Conservation (phyloP, 176 grass and related monocot genomes). For the Ananas comosus region DNA sequence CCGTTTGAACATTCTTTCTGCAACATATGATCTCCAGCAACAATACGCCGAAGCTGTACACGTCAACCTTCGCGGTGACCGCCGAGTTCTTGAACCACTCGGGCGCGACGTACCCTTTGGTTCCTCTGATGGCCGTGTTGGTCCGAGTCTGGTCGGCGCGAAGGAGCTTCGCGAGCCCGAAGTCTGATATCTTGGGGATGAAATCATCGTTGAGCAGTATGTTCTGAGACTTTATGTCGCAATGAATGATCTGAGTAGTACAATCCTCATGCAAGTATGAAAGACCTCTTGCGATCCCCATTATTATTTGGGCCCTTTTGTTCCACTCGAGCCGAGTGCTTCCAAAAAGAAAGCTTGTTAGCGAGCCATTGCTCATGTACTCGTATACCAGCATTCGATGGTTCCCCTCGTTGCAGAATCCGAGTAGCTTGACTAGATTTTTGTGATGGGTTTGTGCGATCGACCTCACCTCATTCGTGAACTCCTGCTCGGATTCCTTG, state of each 20-base stretch:
- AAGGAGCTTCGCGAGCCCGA: conserved; percentile 12
- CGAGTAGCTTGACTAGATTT: conserved; percentile 20
- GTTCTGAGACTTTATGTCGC: conserved; percentile 13
- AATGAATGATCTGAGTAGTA: conserved; percentile 8
- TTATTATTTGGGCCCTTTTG: not conserved
- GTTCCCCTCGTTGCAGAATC: conserved; percentile 14
- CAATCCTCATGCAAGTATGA: conserved; percentile 14
- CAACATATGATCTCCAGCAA: conserved; percentile 12
- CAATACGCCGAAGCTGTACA: conserved; percentile 21
- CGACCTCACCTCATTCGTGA: conserved; percentile 23
- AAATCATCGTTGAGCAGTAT: conserved; percentile 8
- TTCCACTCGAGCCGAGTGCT: not conserved
- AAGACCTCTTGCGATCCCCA: conserved; percentile 6
- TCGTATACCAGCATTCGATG: conserved; percentile 24
- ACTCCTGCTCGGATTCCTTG: conserved; percentile 10
- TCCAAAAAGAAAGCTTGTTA: conserved; percentile 3
- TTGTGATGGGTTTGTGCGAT: conserved; percentile 22
- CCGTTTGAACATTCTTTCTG: conserved; percentile 5
- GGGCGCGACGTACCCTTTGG: conserved; percentile 11
- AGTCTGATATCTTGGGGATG: conserved; percentile 7
- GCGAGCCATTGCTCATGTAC: conserved; percentile 18
- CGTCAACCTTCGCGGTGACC: conserved; percentile 15
- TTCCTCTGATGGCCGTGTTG: conserved; percentile 8
- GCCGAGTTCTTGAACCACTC: conserved; percentile 20
- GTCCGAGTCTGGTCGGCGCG: conserved; percentile 2